Percentiles rank a stretch among this genome's conserved stretches.
phyloP scores from a whole-genome alignment of 2,329 filamentous ascomycete species.

The Xylaria sp. region DNA sequence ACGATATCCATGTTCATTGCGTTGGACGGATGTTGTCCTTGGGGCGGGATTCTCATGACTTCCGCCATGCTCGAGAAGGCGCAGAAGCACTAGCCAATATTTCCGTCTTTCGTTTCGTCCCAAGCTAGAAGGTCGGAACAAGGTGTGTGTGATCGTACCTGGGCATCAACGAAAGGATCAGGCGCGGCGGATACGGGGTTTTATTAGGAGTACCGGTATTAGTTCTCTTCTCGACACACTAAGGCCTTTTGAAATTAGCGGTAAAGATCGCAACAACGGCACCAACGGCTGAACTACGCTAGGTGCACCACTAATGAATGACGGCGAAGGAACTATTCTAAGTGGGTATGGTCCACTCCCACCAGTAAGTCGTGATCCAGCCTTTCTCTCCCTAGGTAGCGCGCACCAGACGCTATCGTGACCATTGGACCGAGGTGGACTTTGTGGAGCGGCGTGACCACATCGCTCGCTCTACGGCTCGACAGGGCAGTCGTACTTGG shows the following conservation, averaged over 20 bases:
- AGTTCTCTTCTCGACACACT: neutral
- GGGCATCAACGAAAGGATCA: slow-evolving; percentile 5
- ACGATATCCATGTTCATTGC: slow-evolving; percentile 27
- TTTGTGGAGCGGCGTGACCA: slow-evolving; percentile 23
- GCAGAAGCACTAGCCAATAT: neutral
- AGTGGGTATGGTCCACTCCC: slow-evolving; percentile 29
- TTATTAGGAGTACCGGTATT: slow-evolving; percentile 3
- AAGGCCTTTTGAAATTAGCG: slow-evolving; percentile 11
- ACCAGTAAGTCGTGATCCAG: slow-evolving; percentile 23
- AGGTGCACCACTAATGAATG: slow-evolving; percentile 12
- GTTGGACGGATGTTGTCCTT: slow-evolving; percentile 21
- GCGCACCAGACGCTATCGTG: slow-evolving; percentile 27
- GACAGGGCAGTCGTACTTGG: neutral
- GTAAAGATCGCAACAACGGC: slow-evolving; percentile 18
- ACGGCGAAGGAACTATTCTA: slow-evolving; percentile 17
- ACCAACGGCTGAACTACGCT: slow-evolving; percentile 7
- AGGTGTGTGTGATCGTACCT: slow-evolving; percentile 8
- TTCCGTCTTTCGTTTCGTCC: slow-evolving; percentile 3
- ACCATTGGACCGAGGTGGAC: slow-evolving; percentile 29
- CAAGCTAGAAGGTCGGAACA: slow-evolving; percentile 10
- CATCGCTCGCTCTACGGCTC: neutral
- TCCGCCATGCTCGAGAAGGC: slow-evolving; percentile 28
- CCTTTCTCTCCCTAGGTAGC: slow-evolving; percentile 3
- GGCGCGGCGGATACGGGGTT: slow-evolving; percentile 10
- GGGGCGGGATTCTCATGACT: slow-evolving; percentile 26